These are phyloP conservation scores for Aspergillus panamensis DNA, from an alignment of 495 filamentous ascomycete species.

Conservation along the genomic window DNA sequence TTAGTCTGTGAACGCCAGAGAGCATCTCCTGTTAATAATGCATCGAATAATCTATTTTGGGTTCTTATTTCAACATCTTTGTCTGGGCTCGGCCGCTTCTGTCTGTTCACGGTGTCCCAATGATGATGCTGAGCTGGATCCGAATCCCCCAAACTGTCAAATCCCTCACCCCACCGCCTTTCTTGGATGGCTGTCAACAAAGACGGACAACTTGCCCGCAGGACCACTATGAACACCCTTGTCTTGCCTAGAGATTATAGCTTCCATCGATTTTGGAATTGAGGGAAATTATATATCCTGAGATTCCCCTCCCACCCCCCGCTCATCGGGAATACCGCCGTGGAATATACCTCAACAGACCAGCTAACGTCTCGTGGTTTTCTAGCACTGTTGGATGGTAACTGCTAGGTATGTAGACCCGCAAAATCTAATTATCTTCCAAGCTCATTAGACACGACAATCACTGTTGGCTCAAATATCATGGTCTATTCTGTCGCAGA, in stretches of 20 bases:
- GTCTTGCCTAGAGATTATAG: not conserved
- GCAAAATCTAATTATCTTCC: not conserved
- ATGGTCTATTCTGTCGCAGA: not conserved
- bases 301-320: not conserved
- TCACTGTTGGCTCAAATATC: not conserved
- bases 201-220: too few relatives aligned
- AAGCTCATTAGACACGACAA: not conserved
- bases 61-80: not conserved
- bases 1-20: not conserved
- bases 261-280: not conserved
- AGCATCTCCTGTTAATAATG: not conserved
- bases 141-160: not conserved
- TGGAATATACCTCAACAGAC: not conserved
- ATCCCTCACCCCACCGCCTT: not conserved
- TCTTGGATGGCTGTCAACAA: too few relatives aligned
- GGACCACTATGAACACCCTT: too few relatives aligned
- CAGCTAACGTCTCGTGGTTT: not conserved
- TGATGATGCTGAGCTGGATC: not conserved
- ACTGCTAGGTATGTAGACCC: not conserved
- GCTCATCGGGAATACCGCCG: not conserved
- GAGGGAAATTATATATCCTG: not conserved
- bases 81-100: not conserved
- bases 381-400: not conserved
- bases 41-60: conserved; percentile 2
- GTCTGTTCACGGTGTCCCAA: not conserved